Evolutionary conservation across 73 alveolate species (phyloP), one percentile per base, ranked within the genome.

Genomic region (Effrenium voratum): DNA sequence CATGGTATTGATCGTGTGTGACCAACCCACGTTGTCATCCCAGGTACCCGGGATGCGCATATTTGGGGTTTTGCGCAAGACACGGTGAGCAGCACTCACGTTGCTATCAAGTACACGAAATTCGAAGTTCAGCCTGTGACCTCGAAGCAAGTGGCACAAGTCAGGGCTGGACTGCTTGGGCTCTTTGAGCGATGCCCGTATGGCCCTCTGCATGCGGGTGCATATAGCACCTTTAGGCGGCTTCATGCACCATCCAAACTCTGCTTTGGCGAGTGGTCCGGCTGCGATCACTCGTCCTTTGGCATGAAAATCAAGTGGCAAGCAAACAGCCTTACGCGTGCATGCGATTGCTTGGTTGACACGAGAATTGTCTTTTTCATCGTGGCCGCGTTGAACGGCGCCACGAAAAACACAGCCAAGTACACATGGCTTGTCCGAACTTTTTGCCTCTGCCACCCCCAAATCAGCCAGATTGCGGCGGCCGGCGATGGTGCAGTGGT

Each of bases 221-320:
- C 83, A 86, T 8, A 5, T 19, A 1, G 45, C 50, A 24, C 57
- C 43, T 2, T 81, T 68, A 3, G 82, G 94, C 19, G 45, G 43
- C 45, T 86, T 86, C 24, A 86, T 32, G 63, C 68, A 40, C 94
- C 94, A 86, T 0, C 94, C 82, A 59, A 86, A 86, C 43, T 86
- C 94, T 0, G 94, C 94, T 12, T 60, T 57, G 24, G 94, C 81
- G 12, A 86, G 45, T 28, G 94, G 70, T 3, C 80, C 94, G 5
- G 80, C 80, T 3, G 93, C 81, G 38, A 84, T 41, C 0, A 84
- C 30, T 28, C 76, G 22, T 45, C 68, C 46, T 24, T 32, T 36
- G 49, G 38, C 44, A 5, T 43, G 45, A 45, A 46, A 86, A 0
- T 63, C n/a, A 0, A 86, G 66, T 0, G 94, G 94, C 36, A 86